Conservation (phyloP, 768 basidiomycete species). For the Hebeloma cylindrosporum region DNA sequence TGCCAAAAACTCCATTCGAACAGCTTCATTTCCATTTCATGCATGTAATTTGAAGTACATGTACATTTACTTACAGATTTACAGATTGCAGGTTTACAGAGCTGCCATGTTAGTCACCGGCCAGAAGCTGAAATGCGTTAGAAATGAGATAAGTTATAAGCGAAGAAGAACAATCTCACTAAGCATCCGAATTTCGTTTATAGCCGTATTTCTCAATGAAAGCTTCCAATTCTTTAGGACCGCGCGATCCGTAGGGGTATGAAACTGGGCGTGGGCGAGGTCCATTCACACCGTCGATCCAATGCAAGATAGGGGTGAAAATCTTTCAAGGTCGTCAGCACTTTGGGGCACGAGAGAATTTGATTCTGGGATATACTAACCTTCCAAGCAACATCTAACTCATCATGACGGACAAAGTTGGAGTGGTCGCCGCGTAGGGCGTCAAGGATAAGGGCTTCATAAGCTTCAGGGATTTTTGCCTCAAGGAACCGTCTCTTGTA, state of each 20-base stretch:
- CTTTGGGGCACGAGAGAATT: background rate
- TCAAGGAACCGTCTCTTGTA: conserved; percentile 96
- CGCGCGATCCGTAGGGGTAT: conserved; percentile 94
- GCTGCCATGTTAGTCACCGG: conserved; percentile 68
- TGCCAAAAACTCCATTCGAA: too few species aligned
- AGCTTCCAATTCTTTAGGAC: conserved; percentile 78
- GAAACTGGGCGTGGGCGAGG: conserved; percentile 64
- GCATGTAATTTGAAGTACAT: too few species aligned
- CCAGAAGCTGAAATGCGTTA: conserved; percentile 54
- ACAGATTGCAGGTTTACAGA: conserved; percentile 40
- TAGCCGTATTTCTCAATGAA: conserved; percentile 81
- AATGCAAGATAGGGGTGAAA: conserved; percentile 92
- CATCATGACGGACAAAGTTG: conserved; percentile 98
- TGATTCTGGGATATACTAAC: conserved; percentile 39
- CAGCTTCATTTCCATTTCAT: too few species aligned
- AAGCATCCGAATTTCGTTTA: conserved; percentile 62
- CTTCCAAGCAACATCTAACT: conserved; percentile 98
- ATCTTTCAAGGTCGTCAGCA: conserved; percentile 53
- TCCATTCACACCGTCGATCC: conserved; percentile 84
- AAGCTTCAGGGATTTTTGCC: conserved; percentile 92
- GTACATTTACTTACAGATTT: conserved; percentile 8
- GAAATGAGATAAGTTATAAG: conserved; percentile 12
- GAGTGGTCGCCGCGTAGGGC: conserved; percentile 98
- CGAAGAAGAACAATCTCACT: conserved; percentile 54
- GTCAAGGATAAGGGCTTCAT: conserved; percentile 93